A percentile compares a stretch with the other conserved stretches of the same genome.
These are phyloP conservation scores for Venturia effusa DNA, from an alignment of 2,329 filamentous ascomycete genomes.

Conservation along the genomic window DNA sequence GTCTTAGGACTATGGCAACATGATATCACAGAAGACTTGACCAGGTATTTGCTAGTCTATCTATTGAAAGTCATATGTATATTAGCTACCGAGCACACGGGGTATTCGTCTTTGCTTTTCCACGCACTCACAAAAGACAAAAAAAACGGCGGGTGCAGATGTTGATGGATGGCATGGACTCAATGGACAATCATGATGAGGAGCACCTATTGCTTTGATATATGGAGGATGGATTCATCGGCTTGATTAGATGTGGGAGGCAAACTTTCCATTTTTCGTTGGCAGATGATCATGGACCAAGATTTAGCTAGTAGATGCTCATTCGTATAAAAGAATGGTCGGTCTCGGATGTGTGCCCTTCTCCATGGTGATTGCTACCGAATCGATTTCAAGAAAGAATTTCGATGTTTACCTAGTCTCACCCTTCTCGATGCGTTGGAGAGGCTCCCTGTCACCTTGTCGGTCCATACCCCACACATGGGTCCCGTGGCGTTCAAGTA, in stretches of 20 bases:
- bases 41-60: neutral
- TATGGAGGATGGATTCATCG: conserved; percentile 4
- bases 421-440: neutral
- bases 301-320: neutral
- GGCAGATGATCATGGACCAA: neutral
- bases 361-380: neutral
- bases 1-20: conserved; percentile 7
- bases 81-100: neutral
- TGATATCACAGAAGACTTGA: conserved; percentile 4
- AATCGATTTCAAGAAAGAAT: neutral
- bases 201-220: conserved; percentile 3
- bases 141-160: neutral
- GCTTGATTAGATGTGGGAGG: conserved; percentile 2
- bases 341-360: neutral
- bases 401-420: too few relatives aligned
- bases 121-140: neutral
- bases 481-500: neutral
- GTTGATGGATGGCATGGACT: neutral
- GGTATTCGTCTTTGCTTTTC: neutral
- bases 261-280: conserved; percentile 1
- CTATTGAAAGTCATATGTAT: conserved; percentile 1
- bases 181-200: neutral
- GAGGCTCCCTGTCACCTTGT: neutral
- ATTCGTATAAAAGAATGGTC: neutral
- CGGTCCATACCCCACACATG: neutral